Conservation (phyloP, 768 basidiomycete species). For the Paxillus involutus region DNA sequence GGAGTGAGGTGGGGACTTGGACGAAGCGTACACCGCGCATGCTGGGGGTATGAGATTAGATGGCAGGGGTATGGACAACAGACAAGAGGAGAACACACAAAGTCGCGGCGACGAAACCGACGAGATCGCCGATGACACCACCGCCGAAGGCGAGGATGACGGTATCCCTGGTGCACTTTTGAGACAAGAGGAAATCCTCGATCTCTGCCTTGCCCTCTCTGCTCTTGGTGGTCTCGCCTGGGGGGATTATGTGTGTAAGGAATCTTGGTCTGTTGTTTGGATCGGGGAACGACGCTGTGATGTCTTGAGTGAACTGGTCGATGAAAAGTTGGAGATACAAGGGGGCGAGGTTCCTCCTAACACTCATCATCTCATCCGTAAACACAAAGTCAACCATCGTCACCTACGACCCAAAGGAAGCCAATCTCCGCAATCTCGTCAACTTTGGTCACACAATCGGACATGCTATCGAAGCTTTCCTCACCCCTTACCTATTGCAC, state of each 20-base stretch:
- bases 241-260: constrained; percentile 74
- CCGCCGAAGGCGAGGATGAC: constrained; percentile 94
- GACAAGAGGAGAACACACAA: constrained; percentile 56
- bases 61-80: background rate
- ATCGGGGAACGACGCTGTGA: constrained; percentile 23
- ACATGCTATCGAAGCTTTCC: constrained; percentile 95
- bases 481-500: constrained; percentile 92
- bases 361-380: constrained; percentile 90
- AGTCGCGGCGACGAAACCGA: constrained; percentile 95
- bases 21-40: constrained; percentile 97
- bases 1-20: constrained; percentile 93
- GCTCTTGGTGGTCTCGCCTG: constrained; percentile 92
- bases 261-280: constrained; percentile 54
- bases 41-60: constrained; percentile 40
- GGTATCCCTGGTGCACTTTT: constrained; percentile 90
- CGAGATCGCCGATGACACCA: constrained; percentile 95
- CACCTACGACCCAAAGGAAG: constrained; percentile 94
- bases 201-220: constrained; percentile 89
- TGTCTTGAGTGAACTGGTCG: constrained; percentile 55
- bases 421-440: constrained; percentile 95
- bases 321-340: constrained; percentile 74
- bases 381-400: constrained; percentile 97
- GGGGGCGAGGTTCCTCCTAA: constrained; percentile 85
- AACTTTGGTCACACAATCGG: constrained; percentile 99
- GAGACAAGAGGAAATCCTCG: constrained; percentile 87